Evolutionary conservation across 192 early-diverging fungal species (phyloP).

Genomic region (Jimgerdemannia flammicorona): DNA sequence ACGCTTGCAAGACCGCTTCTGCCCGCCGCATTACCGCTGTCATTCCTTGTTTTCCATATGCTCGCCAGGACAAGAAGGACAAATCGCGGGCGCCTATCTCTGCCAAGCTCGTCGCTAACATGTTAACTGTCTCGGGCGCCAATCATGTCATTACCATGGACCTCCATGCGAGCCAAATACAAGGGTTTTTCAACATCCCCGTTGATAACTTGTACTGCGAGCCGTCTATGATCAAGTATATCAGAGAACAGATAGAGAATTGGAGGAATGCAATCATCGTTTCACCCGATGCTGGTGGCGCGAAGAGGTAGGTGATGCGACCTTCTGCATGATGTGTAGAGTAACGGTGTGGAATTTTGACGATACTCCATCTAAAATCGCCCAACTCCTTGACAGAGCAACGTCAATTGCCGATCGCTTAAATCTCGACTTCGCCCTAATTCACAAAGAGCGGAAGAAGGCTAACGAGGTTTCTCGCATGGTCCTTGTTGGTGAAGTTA

Average conservation of each 20-base stretch:
- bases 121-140: conserved; percentile 90
- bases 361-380: conserved; percentile 4
- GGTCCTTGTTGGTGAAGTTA: conserved; percentile 95
- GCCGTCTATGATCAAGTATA: conserved; percentile 86
- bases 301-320: conserved; percentile 68
- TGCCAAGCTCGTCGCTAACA: conserved; percentile 94
- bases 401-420: conserved; percentile 93
- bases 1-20: conserved; percentile 87
- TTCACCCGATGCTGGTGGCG: conserved; percentile 93
- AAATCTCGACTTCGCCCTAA: conserved; percentile 92
- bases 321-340: neutral
- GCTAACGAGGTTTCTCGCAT: conserved; percentile 87
- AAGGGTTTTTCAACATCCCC: conserved; percentile 94
- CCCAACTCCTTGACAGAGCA: conserved; percentile 53
- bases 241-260: conserved; percentile 69
- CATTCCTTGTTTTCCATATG: conserved; percentile 97
- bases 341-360: neutral
- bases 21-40: conserved; percentile 94
- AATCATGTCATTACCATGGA: conserved; percentile 99
- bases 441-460: conserved; percentile 95
- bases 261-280: conserved; percentile 78
- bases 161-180: conserved; percentile 90
- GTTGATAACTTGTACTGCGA: conserved; percentile 94
- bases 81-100: conserved; percentile 95
- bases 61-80: conserved; percentile 98